These are phyloP conservation scores for Myxozyma nipponensis DNA, from an alignment of 805 yeast genomes.

Conservation along the genomic window DNA sequence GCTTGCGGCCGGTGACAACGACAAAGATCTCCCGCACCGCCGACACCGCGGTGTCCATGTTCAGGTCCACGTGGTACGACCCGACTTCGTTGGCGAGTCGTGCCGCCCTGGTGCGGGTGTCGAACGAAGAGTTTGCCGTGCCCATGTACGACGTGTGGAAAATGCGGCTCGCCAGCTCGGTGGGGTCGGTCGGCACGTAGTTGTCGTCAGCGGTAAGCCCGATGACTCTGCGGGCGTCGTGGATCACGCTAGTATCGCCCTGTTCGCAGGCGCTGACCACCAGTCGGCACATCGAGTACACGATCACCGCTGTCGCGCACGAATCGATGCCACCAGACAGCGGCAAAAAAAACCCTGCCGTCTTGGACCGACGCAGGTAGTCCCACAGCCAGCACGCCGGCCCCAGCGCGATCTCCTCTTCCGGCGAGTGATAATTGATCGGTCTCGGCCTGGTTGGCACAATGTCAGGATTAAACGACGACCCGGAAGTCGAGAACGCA, in stretches of 20 bases:
- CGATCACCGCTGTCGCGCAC: conserved; percentile 94
- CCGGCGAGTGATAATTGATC: conserved; percentile 71
- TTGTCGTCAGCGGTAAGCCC: conserved; percentile 45
- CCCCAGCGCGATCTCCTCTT: conserved; percentile 95
- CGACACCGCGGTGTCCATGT: conserved; percentile 79
- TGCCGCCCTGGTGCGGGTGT: conserved; percentile 79
- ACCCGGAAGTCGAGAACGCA: conserved; percentile 55
- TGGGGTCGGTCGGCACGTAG: conserved; percentile 71
- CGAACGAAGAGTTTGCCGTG: conserved; percentile 83
- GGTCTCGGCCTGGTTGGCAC: conserved; percentile 52
- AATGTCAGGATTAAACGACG: conserved; percentile 58
- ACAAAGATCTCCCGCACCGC: conserved; percentile 75
- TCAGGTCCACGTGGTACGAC: conserved; percentile 83
- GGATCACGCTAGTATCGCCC: conserved; percentile 64
- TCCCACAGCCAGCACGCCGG: conserved; percentile 99
- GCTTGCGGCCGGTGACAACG: conserved; percentile 84
- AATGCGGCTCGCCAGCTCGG: conserved; percentile 67
- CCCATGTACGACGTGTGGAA: conserved; percentile 97
- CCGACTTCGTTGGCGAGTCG: conserved; percentile 73
- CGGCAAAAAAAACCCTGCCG: conserved; percentile 90
- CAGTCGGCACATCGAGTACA: conserved; percentile 87
- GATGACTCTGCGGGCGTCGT: conserved; percentile 68
- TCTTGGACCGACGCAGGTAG: conserved; percentile 82
- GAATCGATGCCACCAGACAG: conserved; percentile 97
- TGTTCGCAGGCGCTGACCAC: conserved; percentile 64